Evolutionary conservation across 2,329 filamentous ascomycete genomes (phyloP), one percentile per base, ranked within the genome.

Genomic region (Cordyceps sp.): DNA sequence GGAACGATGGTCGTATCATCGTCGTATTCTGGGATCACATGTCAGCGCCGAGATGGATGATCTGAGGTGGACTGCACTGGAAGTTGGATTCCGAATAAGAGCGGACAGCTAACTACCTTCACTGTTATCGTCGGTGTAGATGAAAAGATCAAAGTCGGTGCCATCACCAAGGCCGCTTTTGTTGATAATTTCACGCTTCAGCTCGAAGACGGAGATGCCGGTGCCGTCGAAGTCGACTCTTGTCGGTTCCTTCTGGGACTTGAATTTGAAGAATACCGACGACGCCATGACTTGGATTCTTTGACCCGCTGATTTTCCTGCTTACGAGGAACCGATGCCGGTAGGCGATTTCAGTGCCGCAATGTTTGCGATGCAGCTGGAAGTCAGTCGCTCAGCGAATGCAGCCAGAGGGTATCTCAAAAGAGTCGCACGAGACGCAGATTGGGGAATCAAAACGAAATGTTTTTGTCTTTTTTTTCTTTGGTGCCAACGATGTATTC

Each of bases 201-300:
- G 69, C 54, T 98, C 92, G 60, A 96, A 98, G 41, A 96, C 90
- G 39, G 88, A 93, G 52, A 96, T 93, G 57, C 84, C 84, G 47
- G 88, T 94, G 52, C 90, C 90, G 59, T 98, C 88, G 57, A 98
- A 96, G 50, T 86, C 82, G 48, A 98, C 85, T 50, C 86, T 76
- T 36, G 84, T 84, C 37, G 85, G 83, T 53, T 96, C 90, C 63
- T 85, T 94, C 54, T 92, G 85, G 45, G 88, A 96, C 63, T 94
- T 96, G 77, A 98, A 98, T 63, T 93, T 93, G 81, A 94, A 98
- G 62, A 94, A 96, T 52, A 98, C 90, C 43, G 86, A 96, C 35
- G 90, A 93, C 53, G 84, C 74, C 86, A 94, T 94, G 49, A 10
- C 29, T 22, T 14, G 12, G 18, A 62, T 31, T 39, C 40, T 36